These are phyloP conservation scores for Tillandsia fasciculata DNA, from an alignment of 176 grass and related monocot species.

Conservation along the genomic window DNA sequence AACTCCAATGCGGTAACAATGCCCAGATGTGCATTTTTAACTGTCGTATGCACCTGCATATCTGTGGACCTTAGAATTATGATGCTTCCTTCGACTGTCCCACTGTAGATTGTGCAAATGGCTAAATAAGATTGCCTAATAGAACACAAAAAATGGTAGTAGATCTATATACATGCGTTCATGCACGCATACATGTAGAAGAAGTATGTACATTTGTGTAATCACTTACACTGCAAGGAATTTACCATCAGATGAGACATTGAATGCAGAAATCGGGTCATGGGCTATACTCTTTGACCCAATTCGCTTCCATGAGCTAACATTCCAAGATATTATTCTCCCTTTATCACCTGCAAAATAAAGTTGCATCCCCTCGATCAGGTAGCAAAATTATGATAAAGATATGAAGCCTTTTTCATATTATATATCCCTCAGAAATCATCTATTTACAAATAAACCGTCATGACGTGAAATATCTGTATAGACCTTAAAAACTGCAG, in stretches of 20 bases:
- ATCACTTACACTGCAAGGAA: slow-evolving; percentile 63
- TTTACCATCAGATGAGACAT: slow-evolving; percentile 58
- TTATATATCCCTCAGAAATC: no score
- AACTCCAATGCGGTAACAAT: slow-evolving; percentile 62
- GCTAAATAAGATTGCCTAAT: background rate
- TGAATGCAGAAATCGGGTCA: slow-evolving; percentile 86
- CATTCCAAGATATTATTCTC: slow-evolving; percentile 91
- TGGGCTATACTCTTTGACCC: slow-evolving; percentile 60
- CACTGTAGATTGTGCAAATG: slow-evolving; percentile 33
- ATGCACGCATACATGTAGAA: background rate
- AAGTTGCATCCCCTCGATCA: slow-evolving; percentile 5
- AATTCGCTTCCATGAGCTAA: slow-evolving; percentile 61
- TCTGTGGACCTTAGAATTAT: slow-evolving; percentile 44
- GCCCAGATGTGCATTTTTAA: slow-evolving; percentile 93
- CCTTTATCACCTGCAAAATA: slow-evolving; percentile 54
- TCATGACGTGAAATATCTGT: no score
- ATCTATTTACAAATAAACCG: no score
- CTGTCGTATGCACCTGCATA: slow-evolving; percentile 40
- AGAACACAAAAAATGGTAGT: background rate
- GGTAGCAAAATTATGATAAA: background rate
- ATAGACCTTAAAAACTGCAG: no score
- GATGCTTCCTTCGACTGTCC: slow-evolving; percentile 76
- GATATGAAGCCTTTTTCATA: background rate
- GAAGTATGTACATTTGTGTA: background rate
- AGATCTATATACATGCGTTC: no score